Conservation (phyloP, 345 rosid genomes). For the Firmiana major region DNA sequence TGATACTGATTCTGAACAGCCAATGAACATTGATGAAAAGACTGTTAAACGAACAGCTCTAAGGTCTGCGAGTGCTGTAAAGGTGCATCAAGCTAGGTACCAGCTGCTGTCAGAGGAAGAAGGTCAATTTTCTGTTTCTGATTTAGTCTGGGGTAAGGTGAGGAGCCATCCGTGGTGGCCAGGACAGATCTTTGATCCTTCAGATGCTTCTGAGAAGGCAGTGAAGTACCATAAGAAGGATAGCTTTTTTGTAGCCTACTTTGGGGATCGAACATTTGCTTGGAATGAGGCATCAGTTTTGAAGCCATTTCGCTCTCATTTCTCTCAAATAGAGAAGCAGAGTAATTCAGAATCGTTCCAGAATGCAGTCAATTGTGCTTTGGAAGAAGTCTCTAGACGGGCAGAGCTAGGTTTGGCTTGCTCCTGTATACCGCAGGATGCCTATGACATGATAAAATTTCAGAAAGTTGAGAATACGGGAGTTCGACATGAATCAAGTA, state of each 20-base stretch:
- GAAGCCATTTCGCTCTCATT: constrained; percentile 55
- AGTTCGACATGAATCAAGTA: constrained; percentile 38
- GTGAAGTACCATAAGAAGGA: constrained; percentile 56
- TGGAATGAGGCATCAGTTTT: constrained; percentile 63
- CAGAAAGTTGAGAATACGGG: constrained; percentile 60
- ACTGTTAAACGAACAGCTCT: constrained; percentile 12
- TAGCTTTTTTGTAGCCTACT: constrained; percentile 63
- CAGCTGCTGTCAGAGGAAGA: constrained; percentile 39
- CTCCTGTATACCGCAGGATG: constrained; percentile 43
- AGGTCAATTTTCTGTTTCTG: constrained; percentile 46
- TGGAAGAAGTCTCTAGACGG: constrained; percentile 64
- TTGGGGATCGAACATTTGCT: constrained; percentile 77
- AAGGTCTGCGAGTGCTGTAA: constrained; percentile 22
- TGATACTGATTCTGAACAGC: constrained; percentile 29
- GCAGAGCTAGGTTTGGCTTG: constrained; percentile 55
- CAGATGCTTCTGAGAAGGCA: constrained; percentile 68
- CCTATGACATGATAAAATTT: constrained; percentile 31
- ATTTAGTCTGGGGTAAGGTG: constrained; percentile 77
- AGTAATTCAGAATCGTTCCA: constrained; percentile 52
- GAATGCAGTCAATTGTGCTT: constrained; percentile 60
- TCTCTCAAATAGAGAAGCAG: constrained; percentile 53
- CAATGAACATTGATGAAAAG: constrained; percentile 17
- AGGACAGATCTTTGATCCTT: constrained; percentile 67
- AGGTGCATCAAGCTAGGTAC: constrained; percentile 36
- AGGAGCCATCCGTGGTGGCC: constrained; percentile 93